Percentiles rank a stretch among this genome's conserved stretches.
These are phyloP conservation scores for Saturnispora bothae DNA, from an alignment of 805 yeast species.

Conservation along the genomic window DNA sequence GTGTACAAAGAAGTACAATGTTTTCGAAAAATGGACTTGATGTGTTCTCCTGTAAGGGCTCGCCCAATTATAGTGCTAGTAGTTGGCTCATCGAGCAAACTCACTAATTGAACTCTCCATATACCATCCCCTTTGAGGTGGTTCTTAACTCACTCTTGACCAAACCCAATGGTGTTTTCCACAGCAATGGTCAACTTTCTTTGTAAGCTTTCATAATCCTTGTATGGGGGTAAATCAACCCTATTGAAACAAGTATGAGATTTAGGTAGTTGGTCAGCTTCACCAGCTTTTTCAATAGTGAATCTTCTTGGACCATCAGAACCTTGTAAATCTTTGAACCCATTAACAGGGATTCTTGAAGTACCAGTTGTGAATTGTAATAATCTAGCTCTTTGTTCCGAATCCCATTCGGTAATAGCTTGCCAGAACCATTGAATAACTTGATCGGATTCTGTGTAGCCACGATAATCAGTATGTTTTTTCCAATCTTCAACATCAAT, in stretches of 20 bases:
- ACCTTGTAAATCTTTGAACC: constrained; percentile 97
- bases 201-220: constrained; percentile 70
- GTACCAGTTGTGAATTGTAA: constrained; percentile 98
- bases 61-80: too few species aligned
- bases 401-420: constrained; percentile 87
- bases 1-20: too few species aligned
- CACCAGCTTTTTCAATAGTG: constrained; percentile 98
- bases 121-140: too few species aligned
- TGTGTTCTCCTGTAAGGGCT: too few species aligned
- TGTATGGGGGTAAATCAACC: constrained; percentile 93
- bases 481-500: constrained; percentile 99
- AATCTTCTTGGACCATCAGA: constrained; percentile 99
- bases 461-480: constrained; percentile 97
- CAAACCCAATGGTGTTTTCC: constrained; percentile 98
- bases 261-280: constrained; percentile 83
- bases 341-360: constrained; percentile 96
- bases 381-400: constrained; percentile 91
- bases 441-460: constrained; percentile 92
- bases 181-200: constrained; percentile 93
- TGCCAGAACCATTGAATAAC: constrained; percentile 99
- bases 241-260: constrained; percentile 98
- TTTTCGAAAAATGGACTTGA: too few species aligned
- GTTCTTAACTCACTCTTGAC: constrained; percentile 94
- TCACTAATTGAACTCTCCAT: too few species aligned
- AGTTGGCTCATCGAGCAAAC: too few species aligned